Percentiles rank a stretch among this genome's conserved stretches.
Conservation (phyloP, 208 protist genomes). For the Trypanosoma caninum region DNA sequence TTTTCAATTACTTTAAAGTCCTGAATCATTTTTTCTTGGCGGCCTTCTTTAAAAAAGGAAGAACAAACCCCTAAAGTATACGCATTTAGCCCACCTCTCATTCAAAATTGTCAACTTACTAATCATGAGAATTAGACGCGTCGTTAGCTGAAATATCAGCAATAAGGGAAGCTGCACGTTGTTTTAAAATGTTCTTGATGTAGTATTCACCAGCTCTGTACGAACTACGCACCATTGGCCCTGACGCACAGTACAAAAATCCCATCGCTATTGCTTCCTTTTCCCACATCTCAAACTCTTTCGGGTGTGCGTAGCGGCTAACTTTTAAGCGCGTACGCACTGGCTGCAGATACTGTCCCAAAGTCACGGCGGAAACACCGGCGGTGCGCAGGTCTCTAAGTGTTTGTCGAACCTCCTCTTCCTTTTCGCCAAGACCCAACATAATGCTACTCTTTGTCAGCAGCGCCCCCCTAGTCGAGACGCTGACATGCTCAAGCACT, state of each 20-base stretch:
- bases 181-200: constrained; percentile 92
- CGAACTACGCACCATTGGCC: constrained; percentile 94
- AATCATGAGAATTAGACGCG: background rate
- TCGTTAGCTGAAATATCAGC: background rate
- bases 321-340: constrained; percentile 96
- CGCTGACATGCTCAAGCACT: constrained; percentile 91
- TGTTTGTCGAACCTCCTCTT: constrained; percentile 94
- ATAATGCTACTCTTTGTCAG: constrained; percentile 98
- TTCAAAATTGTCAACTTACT: no score
- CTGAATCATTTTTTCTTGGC: background rate
- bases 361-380: constrained; percentile 92
- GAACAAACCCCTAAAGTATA: no score
- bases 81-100: no score
- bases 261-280: constrained; percentile 92
- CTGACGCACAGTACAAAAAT: constrained; percentile 97
- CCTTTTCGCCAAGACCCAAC: constrained; percentile 96
- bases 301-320: constrained; percentile 93
- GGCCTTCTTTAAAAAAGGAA: no score
- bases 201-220: constrained; percentile 97
- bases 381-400: constrained; percentile 91
- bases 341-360: constrained; percentile 98
- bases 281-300: constrained; percentile 95
- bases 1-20: no score
- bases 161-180: constrained; percentile 24
- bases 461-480: constrained; percentile 71